Evolutionary conservation across 2,329 filamentous ascomycete genomes (phyloP), one percentile per base, ranked within the genome.

Genomic region (Ceratocystis cubensis): DNA sequence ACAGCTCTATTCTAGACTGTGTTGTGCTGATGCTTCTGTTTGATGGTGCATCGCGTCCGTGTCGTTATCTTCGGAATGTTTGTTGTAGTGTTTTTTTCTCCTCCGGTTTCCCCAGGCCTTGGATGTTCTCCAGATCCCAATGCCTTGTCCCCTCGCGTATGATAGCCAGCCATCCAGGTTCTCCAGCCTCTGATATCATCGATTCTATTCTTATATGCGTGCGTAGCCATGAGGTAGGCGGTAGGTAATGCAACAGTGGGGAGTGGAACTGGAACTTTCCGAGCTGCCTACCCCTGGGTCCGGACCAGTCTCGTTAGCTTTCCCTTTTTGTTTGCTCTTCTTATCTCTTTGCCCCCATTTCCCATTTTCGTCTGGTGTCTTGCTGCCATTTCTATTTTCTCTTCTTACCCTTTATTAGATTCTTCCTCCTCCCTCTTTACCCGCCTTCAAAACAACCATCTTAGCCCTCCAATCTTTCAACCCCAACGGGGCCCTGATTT

Each of bases 371-470:
- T 53, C n/a, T 20, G 37, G 37, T 41, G 37, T 41, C 37, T 41
- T 8, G 37, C 37, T 41, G 37, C 37, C 37, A 25, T 33, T 33
- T 56, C 28, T 44, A 50, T 65, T 22, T 41, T 61, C 59, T 68
- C 57, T 63, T 57, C 37, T 65, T 48, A 48, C 45, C 45, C 45
- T 20, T 25, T 56, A 13, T 25, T 61, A 61, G 69, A 45, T 46
- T 56, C 28, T 61, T 61, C 53, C 62, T 56, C 53, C 62, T 48
- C 45, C 57, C n/a, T 28, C 30, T 50, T 65, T 64, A 71, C 53
- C 68, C 70, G 68, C 67, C 57, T 50, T 59, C 41, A 64, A 66
- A 63, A 56, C 25, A 41, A 4, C 33, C 48, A 45, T 63, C 28
- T 44, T 20, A 61, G 44, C 41, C 15, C 41, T 57, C 48, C 56